A percentile compares a stretch with the other conserved stretches of the same genome.
phyloP scores from a whole-genome alignment of 768 basidiomycete species.

The Lactarius evosmus region DNA sequence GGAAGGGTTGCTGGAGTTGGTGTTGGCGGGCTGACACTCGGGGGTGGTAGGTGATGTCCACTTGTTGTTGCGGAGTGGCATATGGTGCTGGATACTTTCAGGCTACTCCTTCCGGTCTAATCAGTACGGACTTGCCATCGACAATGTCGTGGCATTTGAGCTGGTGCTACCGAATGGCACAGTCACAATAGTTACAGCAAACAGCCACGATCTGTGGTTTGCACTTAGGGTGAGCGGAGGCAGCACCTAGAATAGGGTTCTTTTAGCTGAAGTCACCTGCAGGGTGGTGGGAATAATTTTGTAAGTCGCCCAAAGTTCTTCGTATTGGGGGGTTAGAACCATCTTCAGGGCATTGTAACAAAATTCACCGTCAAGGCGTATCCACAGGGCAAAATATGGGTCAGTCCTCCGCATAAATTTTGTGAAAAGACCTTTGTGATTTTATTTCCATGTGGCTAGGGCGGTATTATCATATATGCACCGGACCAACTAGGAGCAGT shows the following conservation, averaged over 20 bases:
- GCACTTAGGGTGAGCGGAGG: background rate
- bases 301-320: background rate
- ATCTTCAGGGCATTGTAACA: slow-evolving; percentile 5
- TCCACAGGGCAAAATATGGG: slow-evolving; percentile 1
- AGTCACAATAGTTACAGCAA: slow-evolving; percentile 12
- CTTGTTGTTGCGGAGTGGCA: no score
- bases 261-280: background rate
- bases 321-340: background rate
- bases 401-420: background rate
- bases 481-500: background rate
- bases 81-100: background rate
- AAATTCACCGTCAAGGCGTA: background rate
- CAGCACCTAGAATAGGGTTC: background rate
- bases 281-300: slow-evolving; percentile 11
- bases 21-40: no score
- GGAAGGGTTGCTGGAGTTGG: no score
- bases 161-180: slow-evolving; percentile 28
- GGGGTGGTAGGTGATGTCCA: no score
- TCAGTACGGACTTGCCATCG: no score
- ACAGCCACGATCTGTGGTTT: slow-evolving; percentile 12
- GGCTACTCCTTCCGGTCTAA: slow-evolving; percentile 17
- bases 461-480: background rate
- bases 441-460: background rate
- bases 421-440: no score
- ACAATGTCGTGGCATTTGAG: slow-evolving; percentile 25